Evolutionary conservation across 2,329 filamentous ascomycete species (phyloP).

Genomic region (Scytalidium sp.): DNA sequence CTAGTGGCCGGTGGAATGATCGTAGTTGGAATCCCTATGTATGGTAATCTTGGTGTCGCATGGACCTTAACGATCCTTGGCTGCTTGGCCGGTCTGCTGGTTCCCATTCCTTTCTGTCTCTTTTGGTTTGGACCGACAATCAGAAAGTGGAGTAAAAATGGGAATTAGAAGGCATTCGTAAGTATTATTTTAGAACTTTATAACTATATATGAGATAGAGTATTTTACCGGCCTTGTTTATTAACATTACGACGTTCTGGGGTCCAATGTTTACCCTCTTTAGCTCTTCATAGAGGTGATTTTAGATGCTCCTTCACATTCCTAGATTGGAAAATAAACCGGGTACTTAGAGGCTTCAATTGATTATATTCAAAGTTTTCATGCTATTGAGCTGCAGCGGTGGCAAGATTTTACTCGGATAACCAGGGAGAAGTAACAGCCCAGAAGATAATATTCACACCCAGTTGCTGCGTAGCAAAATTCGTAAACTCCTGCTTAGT

Average conservation of each 20-base stretch:
- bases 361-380: no score
- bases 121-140: slow-evolving; percentile 28
- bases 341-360: no score
- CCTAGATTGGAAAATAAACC: no score
- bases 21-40: slow-evolving; percentile 28
- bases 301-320: no score
- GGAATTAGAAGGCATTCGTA: no score
- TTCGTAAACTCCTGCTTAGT: not conserved
- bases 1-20: slow-evolving; percentile 34
- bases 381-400: no score
- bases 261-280: no score
- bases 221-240: no score
- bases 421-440: not conserved
- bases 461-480: not conserved
- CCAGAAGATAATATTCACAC: not conserved
- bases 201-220: no score
- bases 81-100: slow-evolving; percentile 32
- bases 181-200: no score
- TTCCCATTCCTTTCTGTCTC: slow-evolving; percentile 37
- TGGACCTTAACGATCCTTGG: slow-evolving; percentile 38
- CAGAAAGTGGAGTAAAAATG: not conserved
- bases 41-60: slow-evolving; percentile 32
- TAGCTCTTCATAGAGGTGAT: no score
- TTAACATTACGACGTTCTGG: no score
- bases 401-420: not conserved